Evolutionary conservation across 2,329 filamentous ascomycete species (phyloP), one percentile per base, ranked within the genome.

Genomic region (Massarina eburnea): DNA sequence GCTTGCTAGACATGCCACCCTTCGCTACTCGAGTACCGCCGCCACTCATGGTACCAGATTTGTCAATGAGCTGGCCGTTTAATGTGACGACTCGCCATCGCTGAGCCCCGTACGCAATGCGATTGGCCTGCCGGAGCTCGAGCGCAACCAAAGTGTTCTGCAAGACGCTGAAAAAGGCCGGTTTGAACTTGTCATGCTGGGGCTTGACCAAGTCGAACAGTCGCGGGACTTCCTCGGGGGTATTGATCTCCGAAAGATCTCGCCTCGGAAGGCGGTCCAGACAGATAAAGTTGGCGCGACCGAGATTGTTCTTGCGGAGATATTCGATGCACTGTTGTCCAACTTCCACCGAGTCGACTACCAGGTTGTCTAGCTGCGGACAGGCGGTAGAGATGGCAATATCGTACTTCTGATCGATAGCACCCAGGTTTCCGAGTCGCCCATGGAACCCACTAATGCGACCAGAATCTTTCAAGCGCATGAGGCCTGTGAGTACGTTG

Each of bases 271-370:
- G 77, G 65, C 92, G 91, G 70, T 99, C 90, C 14, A 99, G 80
- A 56, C 94, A 89, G 61, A 99, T 97, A 69, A 99, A 97, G 73
- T 96, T 96, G 48, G 91, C 94, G 59, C 95, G 85, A 10, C 94
- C 94, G 3, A 99, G 84, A 58, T 96, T 96, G 61, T 96, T 99
- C 77, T 97, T 99, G 45, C 94, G 85, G 10, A 99, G 80, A 64
- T 99, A 94, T 65, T 97, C 94, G 53, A 99, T 97, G 70, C 95
- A 99, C 68, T 97, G 91, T 71, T 99, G 94, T 54, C 91, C 94
- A 47, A 91, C 89, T 61, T 97, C 94, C 12, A 97, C 92, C 1
- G 89, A 91, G 61, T 97, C 94, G 0, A 95, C 95, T 8, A 99
- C 92, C 71, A 99, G 91, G 65, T 97, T 96, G 71, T 99, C 90